phyloP scores from a whole-genome alignment of 192 early-diverging fungal genomes.

The Spinellus fusiger region DNA sequence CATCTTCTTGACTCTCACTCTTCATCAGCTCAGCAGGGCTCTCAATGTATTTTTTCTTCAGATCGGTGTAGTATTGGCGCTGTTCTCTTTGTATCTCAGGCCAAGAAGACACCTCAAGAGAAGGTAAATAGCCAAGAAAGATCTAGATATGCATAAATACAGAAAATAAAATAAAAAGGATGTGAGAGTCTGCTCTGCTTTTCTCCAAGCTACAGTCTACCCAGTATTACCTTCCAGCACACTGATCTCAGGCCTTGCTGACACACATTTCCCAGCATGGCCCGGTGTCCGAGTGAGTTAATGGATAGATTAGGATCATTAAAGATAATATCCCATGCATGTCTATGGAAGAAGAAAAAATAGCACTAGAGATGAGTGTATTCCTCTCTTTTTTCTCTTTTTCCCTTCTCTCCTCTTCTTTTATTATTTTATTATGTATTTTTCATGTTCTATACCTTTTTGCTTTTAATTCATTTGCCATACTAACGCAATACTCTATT shows the following conservation, averaged over 20 bases:
- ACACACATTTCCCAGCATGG: slow-evolving; percentile 41
- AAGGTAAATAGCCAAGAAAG: slow-evolving; percentile 46
- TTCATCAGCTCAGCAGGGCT: slow-evolving; percentile 47
- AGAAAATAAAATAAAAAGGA: background rate
- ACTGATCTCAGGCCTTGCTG: slow-evolving; percentile 46
- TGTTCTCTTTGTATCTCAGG: slow-evolving; percentile 51
- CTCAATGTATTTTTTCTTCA: slow-evolving; percentile 62
- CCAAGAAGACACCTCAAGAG: slow-evolving; percentile 52
- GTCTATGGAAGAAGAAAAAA: background rate
- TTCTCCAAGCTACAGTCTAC: too few species aligned
- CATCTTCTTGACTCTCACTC: slow-evolving; percentile 41
- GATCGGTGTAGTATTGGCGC: slow-evolving; percentile 59
- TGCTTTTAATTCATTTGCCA: too few species aligned
- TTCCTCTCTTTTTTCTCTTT: background rate
- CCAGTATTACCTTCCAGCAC: slow-evolving; percentile 58
- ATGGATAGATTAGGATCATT: slow-evolving; percentile 41
- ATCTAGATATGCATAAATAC: slow-evolving; percentile 34
- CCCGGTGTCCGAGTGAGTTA: slow-evolving; percentile 38
- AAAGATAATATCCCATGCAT: slow-evolving; percentile 47
- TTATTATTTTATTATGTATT: too few species aligned
- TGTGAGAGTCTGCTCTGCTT: background rate
- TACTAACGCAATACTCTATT: too few species aligned
- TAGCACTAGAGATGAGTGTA: background rate
- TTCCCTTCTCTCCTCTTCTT: too few species aligned
- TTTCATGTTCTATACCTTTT: too few species aligned